phyloP scores from a whole-genome alignment of 257 asterid species.

The Primulina tabacum region DNA sequence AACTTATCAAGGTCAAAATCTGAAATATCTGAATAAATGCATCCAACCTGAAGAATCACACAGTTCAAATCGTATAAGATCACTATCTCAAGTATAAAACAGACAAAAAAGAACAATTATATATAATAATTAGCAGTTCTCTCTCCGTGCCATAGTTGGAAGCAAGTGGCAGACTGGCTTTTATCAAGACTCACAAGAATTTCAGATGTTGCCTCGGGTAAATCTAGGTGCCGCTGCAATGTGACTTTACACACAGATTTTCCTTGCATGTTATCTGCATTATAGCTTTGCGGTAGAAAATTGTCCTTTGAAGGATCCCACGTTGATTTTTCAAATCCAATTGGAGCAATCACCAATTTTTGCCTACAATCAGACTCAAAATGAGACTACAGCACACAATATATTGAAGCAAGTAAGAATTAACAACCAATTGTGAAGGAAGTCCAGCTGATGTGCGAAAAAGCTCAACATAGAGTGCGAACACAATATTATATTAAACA shows the following conservation, averaged over 20 bases:
- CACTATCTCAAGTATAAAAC: not conserved
- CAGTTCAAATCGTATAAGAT: slow-evolving; percentile 7
- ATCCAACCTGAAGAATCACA: slow-evolving; percentile 60
- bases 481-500: slow-evolving; percentile 7
- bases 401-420: slow-evolving; percentile 11
- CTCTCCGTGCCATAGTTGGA: slow-evolving; percentile 8
- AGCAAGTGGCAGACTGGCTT: not conserved
- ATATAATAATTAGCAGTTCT: not conserved
- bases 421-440: not conserved
- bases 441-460: slow-evolving; percentile 8
- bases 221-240: slow-evolving; percentile 54
- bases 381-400: slow-evolving; percentile 17
- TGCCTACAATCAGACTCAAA: slow-evolving; percentile 45
- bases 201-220: slow-evolving; percentile 41
- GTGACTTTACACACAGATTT: slow-evolving; percentile 57
- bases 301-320: slow-evolving; percentile 77
- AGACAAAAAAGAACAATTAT: slow-evolving; percentile 7
- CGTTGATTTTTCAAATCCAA: slow-evolving; percentile 54
- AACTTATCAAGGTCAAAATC: slow-evolving; percentile 53
- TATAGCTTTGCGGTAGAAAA: slow-evolving; percentile 56
- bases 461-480: slow-evolving; percentile 8
- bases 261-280: slow-evolving; percentile 58
- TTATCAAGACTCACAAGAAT: slow-evolving; percentile 51
- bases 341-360: slow-evolving; percentile 63
- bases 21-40: slow-evolving; percentile 48